These are phyloP conservation scores for Debaryomyces castellii DNA, from an alignment of 805 yeast species.

Conservation along the genomic window DNA sequence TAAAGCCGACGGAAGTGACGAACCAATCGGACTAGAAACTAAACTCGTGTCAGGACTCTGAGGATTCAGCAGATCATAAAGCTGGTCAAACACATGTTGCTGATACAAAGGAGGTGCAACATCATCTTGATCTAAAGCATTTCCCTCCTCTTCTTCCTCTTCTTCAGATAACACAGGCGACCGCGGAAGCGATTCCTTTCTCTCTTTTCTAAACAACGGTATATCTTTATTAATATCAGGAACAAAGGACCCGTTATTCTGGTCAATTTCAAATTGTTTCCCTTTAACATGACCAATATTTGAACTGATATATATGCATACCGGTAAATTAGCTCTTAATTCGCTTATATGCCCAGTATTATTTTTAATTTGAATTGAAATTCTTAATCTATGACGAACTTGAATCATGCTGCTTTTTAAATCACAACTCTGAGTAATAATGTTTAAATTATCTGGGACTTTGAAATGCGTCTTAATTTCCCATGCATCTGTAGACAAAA, in stretches of 20 bases:
- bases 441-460: slow-evolving; percentile 39
- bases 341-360: slow-evolving; percentile 52
- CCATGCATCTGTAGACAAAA: slow-evolving; percentile 41
- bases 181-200: slow-evolving; percentile 4
- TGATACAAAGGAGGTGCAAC: slow-evolving; percentile 47
- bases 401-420: slow-evolving; percentile 39
- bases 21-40: slow-evolving; percentile 8
- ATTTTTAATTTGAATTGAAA: slow-evolving; percentile 46
- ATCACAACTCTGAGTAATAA: slow-evolving; percentile 45
- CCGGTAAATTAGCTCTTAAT: slow-evolving; percentile 51
- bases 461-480: slow-evolving; percentile 38
- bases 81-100: slow-evolving; percentile 35
- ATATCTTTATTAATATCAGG: slow-evolving; percentile 23
- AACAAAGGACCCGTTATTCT: slow-evolving; percentile 22
- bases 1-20: slow-evolving; percentile 10
- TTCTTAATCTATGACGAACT: slow-evolving; percentile 46
- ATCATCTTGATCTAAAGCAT: slow-evolving; percentile 23
- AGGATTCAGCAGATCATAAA: slow-evolving; percentile 34
- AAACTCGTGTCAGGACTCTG: slow-evolving; percentile 32
- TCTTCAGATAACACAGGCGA: slow-evolving; percentile 7
- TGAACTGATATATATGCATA: slow-evolving; percentile 42
- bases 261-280: slow-evolving; percentile 30
- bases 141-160: slow-evolving; percentile 10
- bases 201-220: slow-evolving; percentile 28
- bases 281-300: slow-evolving; percentile 37